phyloP scores from a whole-genome alignment of 108 stramenopile species.

The Cyclotella choctawhatcheeana region DNA sequence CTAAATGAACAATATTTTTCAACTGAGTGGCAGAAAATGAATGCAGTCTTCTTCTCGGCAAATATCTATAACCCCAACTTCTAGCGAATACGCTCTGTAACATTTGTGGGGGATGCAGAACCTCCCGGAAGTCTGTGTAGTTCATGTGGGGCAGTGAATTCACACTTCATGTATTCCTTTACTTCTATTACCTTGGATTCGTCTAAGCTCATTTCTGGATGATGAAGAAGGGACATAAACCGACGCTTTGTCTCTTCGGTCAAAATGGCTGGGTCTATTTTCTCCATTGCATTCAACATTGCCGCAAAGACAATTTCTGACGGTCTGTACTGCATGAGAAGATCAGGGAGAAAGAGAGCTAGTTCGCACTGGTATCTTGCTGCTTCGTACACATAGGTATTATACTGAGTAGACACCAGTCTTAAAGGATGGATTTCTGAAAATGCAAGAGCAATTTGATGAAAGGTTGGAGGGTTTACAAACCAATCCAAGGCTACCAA shows the following conservation, averaged over 20 bases:
- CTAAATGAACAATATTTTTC: too few species aligned
- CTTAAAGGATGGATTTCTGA: slow-evolving; percentile 15
- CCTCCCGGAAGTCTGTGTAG: background rate
- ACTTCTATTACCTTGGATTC: background rate
- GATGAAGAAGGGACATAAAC: background rate
- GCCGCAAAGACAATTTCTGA: slow-evolving; percentile 22
- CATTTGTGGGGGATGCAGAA: slow-evolving; percentile 4
- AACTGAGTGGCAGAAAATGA: too few species aligned
- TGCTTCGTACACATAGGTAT: slow-evolving; percentile 22
- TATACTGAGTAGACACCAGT: background rate
- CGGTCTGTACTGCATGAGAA: slow-evolving; percentile 7
- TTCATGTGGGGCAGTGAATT: background rate
- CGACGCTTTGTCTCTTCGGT: background rate
- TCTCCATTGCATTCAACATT: slow-evolving; percentile 18
- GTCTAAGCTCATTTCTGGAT: background rate
- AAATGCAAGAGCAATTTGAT: slow-evolving; percentile 16
- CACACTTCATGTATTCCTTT: background rate
- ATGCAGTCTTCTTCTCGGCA: too few species aligned
- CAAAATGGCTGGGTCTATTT: background rate
- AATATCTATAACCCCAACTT: too few species aligned
- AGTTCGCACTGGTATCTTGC: slow-evolving; percentile 26
- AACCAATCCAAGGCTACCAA: slow-evolving; percentile 14
- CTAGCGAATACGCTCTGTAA: too few species aligned
- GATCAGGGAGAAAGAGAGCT: slow-evolving; percentile 15
- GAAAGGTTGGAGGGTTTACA: slow-evolving; percentile 27